Evolutionary conservation across 345 rosid genomes (phyloP).

Genomic region (Moricandia arvensis): DNA sequence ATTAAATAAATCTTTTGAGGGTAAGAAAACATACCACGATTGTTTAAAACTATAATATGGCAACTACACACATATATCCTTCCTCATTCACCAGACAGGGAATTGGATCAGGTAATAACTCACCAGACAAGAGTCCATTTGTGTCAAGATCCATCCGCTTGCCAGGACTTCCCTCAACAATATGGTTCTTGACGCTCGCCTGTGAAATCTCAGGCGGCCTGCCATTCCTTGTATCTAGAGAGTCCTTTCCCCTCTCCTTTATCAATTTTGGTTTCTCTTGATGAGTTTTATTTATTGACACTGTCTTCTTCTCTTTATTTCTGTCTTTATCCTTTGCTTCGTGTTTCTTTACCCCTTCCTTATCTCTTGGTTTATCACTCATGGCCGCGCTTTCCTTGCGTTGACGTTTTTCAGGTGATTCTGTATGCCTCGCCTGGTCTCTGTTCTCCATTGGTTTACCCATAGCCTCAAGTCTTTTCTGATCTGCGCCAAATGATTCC

Average conservation of each 20-base stretch:
- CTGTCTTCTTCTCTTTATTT: constrained; percentile 42
- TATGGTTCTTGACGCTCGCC: constrained; percentile 18
- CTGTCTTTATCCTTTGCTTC: constrained; percentile 39
- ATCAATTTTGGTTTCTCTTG: constrained; percentile 40
- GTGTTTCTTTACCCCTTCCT: constrained; percentile 43
- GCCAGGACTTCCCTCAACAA: constrained; percentile 41
- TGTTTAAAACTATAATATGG: constrained; percentile 28
- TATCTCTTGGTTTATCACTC: constrained; percentile 39
- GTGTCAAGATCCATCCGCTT: constrained; percentile 58
- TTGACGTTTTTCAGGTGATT: constrained; percentile 40
- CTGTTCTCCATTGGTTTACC: constrained; percentile 40
- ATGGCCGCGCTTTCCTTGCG: constrained; percentile 35
- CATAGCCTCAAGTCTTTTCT: constrained; percentile 40
- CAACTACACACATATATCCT: constrained; percentile 28
- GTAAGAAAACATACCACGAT: constrained; percentile 33
- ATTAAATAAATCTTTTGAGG: neutral
- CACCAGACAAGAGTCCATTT: constrained; percentile 67
- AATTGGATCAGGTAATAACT: constrained; percentile 39
- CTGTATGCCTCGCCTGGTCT: constrained; percentile 38
- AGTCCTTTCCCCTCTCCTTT: constrained; percentile 13
- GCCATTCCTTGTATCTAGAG: constrained; percentile 4
- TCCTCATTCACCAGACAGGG: constrained; percentile 33
- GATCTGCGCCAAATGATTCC: constrained; percentile 31
- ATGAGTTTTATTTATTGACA: constrained; percentile 36
- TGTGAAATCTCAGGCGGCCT: constrained; percentile 16